phyloP scores from a whole-genome alignment of 2,329 filamentous ascomycete genomes.

The Cladobotryum protrusum region DNA sequence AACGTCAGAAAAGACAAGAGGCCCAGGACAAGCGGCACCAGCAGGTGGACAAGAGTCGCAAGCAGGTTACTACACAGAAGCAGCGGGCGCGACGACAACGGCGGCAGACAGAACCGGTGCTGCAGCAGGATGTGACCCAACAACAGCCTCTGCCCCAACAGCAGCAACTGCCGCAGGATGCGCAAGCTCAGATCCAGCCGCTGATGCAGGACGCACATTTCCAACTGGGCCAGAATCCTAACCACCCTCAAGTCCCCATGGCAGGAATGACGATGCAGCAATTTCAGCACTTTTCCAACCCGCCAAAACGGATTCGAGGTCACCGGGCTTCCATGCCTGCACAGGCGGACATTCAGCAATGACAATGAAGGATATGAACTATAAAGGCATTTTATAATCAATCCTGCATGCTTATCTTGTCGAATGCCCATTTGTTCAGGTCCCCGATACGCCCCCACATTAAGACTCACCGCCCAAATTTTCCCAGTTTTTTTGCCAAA shows the following conservation, averaged over 20 bases:
- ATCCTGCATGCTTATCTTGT: too few species aligned
- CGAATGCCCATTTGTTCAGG: background rate
- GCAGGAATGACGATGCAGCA: constrained; percentile 22
- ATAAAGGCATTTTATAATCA: background rate
- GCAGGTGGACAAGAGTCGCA: constrained; percentile 30
- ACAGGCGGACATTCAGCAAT: constrained; percentile 5
- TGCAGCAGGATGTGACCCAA: constrained; percentile 20
- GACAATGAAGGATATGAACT: background rate
- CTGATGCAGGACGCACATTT: constrained; percentile 24
- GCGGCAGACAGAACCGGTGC: constrained; percentile 21
- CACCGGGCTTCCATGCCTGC: constrained; percentile 16
- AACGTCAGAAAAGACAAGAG: constrained; percentile 34
- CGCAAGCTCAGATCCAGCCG: constrained; percentile 23
- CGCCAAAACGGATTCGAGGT: constrained; percentile 25
- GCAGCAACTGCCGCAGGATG: constrained; percentile 16
- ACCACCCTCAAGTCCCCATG: constrained; percentile 22
- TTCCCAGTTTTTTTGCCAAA: constrained; percentile 18
- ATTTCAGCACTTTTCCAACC: constrained; percentile 24
- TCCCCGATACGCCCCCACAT: constrained; percentile 4
- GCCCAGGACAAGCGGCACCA: constrained; percentile 32
- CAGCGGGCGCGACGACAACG: constrained; percentile 19
- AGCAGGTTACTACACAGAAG: constrained; percentile 20
- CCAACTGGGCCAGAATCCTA: constrained; percentile 21
- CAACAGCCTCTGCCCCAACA: constrained; percentile 7
- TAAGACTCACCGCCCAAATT: constrained; percentile 22